Conservation (phyloP, 306 rosid species). For the Sophora flavescens region DNA sequence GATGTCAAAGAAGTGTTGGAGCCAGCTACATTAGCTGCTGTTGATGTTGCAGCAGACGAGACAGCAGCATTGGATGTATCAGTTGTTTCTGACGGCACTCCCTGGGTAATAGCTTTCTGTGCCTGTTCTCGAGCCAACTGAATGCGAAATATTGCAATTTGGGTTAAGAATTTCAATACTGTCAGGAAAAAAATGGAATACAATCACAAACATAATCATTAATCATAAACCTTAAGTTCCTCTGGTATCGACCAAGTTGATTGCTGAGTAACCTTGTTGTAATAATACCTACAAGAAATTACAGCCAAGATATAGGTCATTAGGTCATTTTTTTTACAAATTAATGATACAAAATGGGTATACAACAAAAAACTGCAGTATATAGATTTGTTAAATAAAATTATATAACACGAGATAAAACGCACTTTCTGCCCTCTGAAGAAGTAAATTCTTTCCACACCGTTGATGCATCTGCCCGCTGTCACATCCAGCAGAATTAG, state of each 20-base stretch:
- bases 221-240: constrained; percentile 79
- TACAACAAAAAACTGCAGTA: neutral
- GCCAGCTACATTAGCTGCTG: constrained; percentile 54
- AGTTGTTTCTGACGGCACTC: constrained; percentile 61
- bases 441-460: constrained; percentile 98
- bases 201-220: constrained; percentile 37
- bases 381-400: constrained; percentile 15
- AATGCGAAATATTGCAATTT: constrained; percentile 47
- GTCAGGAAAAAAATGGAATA: neutral
- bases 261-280: constrained; percentile 91
- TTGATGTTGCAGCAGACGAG: constrained; percentile 57
- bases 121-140: constrained; percentile 98
- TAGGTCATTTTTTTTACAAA: constrained; percentile 13
- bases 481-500: constrained; percentile 67
- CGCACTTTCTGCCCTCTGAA: constrained; percentile 95
- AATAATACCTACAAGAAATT: constrained; percentile 79
- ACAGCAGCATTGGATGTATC: constrained; percentile 57
- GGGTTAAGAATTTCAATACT: constrained; percentile 23
- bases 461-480: constrained; percentile 99
- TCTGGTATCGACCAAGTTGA: constrained; percentile 99
- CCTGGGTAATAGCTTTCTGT: constrained; percentile 68
- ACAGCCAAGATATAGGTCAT: constrained; percentile 36
- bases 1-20: constrained; percentile 54
- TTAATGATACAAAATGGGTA: constrained; percentile 21
- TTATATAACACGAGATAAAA: constrained; percentile 25